phyloP scores from a whole-genome alignment of 2,329 filamentous ascomycete genomes.

The Ophiostoma tasmaniense region DNA sequence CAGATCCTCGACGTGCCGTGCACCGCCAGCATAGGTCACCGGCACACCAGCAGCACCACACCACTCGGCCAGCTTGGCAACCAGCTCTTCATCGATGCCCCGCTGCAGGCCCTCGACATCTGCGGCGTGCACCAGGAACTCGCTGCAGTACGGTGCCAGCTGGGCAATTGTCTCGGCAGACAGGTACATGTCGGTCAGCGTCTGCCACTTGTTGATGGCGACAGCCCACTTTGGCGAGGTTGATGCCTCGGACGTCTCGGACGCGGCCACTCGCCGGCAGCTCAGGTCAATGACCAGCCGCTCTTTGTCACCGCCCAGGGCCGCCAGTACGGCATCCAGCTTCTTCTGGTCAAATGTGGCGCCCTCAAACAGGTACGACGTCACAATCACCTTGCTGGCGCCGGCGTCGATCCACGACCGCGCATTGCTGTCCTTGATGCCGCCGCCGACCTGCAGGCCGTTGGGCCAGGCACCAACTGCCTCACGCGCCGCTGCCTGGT shows the following conservation, averaged over 20 bases:
- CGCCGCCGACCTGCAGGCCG: conserved; percentile 84
- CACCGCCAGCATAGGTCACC: conserved; percentile 95
- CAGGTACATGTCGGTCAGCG: conserved; percentile 91
- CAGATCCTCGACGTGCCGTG: conserved; percentile 70
- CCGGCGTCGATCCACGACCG: conserved; percentile 77
- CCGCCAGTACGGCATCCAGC: conserved; percentile 63
- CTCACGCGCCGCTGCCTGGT: conserved; percentile 69
- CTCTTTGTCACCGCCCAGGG: conserved; percentile 62
- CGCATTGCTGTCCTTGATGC: conserved; percentile 80
- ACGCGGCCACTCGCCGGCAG: conserved; percentile 51
- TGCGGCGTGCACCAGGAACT: conserved; percentile 94
- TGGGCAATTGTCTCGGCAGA: conserved; percentile 63
- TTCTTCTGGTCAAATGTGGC: conserved; percentile 65
- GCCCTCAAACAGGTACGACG: conserved; percentile 82
- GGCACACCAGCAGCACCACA: conserved; percentile 60
- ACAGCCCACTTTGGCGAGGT: conserved; percentile 60
- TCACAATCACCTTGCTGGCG: conserved; percentile 93
- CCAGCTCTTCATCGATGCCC: conserved; percentile 81
- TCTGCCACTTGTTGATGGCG: conserved; percentile 99
- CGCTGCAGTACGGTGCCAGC: conserved; percentile 86
- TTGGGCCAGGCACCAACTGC: conserved; percentile 71
- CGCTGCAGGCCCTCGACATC: conserved; percentile 91
- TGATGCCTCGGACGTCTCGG: background rate
- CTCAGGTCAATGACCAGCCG: conserved; percentile 93
- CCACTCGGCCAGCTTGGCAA: conserved; percentile 70